Base-by-base conservation (phyloP, 78 protist species). In the Guillardia theta region DNA sequence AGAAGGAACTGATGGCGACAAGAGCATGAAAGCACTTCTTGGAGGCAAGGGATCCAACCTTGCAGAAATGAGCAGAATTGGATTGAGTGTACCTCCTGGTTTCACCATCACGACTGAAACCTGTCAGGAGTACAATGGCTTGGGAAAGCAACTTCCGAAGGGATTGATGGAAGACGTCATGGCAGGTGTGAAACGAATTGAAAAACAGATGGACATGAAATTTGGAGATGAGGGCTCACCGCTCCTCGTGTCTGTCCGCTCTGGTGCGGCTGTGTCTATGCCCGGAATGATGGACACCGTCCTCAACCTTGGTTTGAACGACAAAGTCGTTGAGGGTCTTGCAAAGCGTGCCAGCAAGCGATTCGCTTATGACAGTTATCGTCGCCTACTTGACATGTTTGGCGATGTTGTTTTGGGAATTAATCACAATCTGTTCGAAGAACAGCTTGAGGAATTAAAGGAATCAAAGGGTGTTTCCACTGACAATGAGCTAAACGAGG, bases 241-340 rank as follows among this genome's bases (percentile, higher is more conserved):
- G 46, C 96, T 97, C 30, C 95, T 97, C 30, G 78, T 97, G 77
- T 94, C 97, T 90, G 96, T 95, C 47, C 95, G 98, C 78, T 95
- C 97, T 3, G 98, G 98, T 4, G 48, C 88, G 0, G 54, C 93
- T 0, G 48, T 93, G 47, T 95, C 95, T 44, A 88, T 88, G 93
- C 94, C 95, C 22, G 95, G 97, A 27, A 97, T 97, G 98, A 96
- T 97, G 97, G 98, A 97, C 95, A 97, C 98, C 0, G 97, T 97
- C 44, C 96, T 97, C 77, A 97, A 97, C 95, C 93, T 97, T 36
- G 97, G 97, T 4, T 93, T 96, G 53, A 97, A 96, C 90, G 97
- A 94, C 44, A 50, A 0, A 19, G 50, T 94, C 21, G 94, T 93
- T 27, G 94, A n/a, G n/a, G n/a, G n/a, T n/a, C 37, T 12, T 12